Base-by-base conservation (phyloP, 805 yeast species). In the Wickerhamiella domercqiae region DNA sequence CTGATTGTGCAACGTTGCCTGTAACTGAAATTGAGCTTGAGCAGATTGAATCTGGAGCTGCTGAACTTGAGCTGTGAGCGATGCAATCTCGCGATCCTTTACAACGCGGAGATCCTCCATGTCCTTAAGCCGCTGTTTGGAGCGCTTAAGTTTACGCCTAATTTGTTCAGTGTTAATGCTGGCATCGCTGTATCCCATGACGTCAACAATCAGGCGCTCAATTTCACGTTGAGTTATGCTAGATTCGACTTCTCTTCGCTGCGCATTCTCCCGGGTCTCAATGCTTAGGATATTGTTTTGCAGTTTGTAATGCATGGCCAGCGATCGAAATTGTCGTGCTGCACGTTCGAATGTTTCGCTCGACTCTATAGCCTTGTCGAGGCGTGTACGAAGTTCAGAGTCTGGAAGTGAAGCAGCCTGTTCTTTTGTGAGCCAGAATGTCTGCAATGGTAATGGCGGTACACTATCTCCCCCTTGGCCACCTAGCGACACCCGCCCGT, bases 201-300 rank as follows among this genome's bases (percentile, higher is more conserved):
- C 49, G 34, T 60, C 70, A 24, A 50, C 40, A 26, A 60, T 55
- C 31, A 67, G 51, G 35, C 61, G 53, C 42, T 68, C 68, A n/a
- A 66, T 63, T 47, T 67, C 69, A 24, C 68, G 57, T 47, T 64
- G 60, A 31, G 57, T 56, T n/a, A 68, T 49, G 35, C 54, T 59
- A 35, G 56, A 58, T 45, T 68, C 73, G 14, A 68, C 73, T 44
- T 66, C 68, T 39, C 59, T 57, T 15, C 72, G 51, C 53, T 62
- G 67, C 30, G 60, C 61, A 7, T 60, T 58, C 41, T 67, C 71
- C 31, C 59, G 60, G 14, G 63, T 47, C 32, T 66, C 67, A 15
- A 67, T 57, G 4, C 61, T 58, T 31, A 65, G 46, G 21, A 71
- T 54, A 48, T 67, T 50, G 39, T 51, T 54, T 44, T 62, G 66